Evolutionary conservation across 495 filamentous ascomycete species (phyloP).

Genomic region (Aspergillus kassunensis): DNA sequence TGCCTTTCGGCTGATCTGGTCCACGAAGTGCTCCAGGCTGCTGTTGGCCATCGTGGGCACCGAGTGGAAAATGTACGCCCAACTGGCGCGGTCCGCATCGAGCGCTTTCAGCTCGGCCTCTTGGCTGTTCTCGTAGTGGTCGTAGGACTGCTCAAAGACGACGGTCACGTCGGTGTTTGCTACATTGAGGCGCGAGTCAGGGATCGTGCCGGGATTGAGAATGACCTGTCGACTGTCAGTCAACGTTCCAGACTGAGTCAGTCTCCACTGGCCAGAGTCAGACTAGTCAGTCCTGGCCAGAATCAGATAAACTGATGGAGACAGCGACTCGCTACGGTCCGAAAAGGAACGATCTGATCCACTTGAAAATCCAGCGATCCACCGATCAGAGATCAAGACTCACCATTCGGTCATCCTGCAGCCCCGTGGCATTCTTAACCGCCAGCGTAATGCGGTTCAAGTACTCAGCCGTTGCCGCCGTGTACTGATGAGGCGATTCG

Average conservation of each 20-base stretch:
- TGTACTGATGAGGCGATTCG: constrained; percentile 32
- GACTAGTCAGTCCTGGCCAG: too few relatives aligned
- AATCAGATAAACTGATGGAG: too few relatives aligned
- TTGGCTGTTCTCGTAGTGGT: constrained; percentile 1
- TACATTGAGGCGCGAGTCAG: constrained; percentile 4
- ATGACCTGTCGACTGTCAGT: constrained; percentile 9
- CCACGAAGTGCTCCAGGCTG: constrained; percentile 4
- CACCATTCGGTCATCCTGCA: constrained; percentile 6
- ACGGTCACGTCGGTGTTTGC: constrained; percentile 13
- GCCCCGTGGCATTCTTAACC: constrained; percentile 17
- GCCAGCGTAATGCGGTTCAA: constrained; percentile 27
- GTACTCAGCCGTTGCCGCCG: constrained; percentile 24
- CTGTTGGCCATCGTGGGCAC: constrained; percentile 6
- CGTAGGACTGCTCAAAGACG: constrained; percentile 13
- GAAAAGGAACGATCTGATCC: background rate
- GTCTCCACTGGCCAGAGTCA: background rate
- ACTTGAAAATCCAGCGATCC: background rate
- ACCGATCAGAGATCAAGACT: background rate
- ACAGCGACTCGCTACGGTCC: too few relatives aligned
- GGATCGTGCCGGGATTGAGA: constrained; percentile 16
- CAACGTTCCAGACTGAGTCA: background rate
- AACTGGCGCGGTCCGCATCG: background rate
- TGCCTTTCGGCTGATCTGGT: constrained; percentile 9
- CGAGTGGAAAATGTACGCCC: constrained; percentile 15
- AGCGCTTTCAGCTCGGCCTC: background rate